These are phyloP conservation scores for Dipodascopsis uninucleata DNA, from an alignment of 805 yeast genomes.

Conservation along the genomic window DNA sequence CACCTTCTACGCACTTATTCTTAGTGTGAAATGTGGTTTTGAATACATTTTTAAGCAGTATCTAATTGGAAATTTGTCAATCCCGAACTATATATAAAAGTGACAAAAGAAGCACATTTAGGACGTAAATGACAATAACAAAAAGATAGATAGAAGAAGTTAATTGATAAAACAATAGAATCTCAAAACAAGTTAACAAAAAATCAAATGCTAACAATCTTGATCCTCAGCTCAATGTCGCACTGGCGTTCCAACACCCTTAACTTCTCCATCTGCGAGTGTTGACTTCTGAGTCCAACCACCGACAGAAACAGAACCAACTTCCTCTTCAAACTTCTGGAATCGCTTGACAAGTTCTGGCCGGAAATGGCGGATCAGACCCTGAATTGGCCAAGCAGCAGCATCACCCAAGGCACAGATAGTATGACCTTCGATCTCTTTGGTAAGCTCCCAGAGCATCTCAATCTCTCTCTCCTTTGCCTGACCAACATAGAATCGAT, in stretches of 20 bases:
- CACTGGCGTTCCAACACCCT: constrained; percentile 42
- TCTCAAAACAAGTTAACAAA: not conserved
- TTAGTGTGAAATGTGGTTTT: too few relatives aligned
- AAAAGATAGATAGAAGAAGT: too few relatives aligned
- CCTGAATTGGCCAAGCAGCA: constrained; percentile 92
- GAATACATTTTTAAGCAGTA: too few relatives aligned
- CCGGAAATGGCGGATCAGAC: constrained; percentile 77
- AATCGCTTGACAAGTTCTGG: constrained; percentile 79
- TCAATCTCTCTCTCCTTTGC: constrained; percentile 79
- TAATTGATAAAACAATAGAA: too few relatives aligned
- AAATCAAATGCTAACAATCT: not conserved
- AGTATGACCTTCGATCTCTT: constrained; percentile 87
- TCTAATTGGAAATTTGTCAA: too few relatives aligned
- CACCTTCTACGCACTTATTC: too few relatives aligned
- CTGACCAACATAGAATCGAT: constrained; percentile 73
- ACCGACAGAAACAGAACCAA: constrained; percentile 57
- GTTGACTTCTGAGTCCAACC: constrained; percentile 71
- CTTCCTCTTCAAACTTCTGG: constrained; percentile 51
- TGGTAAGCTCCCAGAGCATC: constrained; percentile 76
- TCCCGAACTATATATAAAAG: too few relatives aligned
- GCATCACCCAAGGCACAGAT: constrained; percentile 92
- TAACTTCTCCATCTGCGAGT: constrained; percentile 59
- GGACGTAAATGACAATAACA: too few relatives aligned
- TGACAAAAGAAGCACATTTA: too few relatives aligned
- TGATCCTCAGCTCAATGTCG: constrained; percentile 5